Evolutionary conservation across 2,329 filamentous ascomycete genomes (phyloP).

Genomic region (Lasiodiplodia gonubiensis): DNA sequence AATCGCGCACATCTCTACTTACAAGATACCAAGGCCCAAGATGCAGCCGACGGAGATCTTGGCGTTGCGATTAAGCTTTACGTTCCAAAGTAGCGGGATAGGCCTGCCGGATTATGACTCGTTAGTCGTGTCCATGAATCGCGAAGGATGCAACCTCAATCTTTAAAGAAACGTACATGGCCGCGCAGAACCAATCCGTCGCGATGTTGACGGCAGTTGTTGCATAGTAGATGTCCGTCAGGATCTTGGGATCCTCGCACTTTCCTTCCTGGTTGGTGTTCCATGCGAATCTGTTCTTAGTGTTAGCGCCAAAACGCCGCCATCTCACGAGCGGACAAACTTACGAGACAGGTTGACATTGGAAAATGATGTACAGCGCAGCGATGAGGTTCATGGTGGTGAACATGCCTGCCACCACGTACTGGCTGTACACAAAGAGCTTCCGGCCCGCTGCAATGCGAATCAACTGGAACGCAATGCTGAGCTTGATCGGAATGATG

Average conservation of each 20-base stretch:
- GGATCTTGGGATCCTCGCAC: constrained; percentile 36
- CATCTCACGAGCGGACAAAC: neutral
- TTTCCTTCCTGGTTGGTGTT: constrained; percentile 36
- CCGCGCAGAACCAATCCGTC: constrained; percentile 45
- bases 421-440: constrained; percentile 38
- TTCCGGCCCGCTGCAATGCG: constrained; percentile 41
- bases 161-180: constrained; percentile 35
- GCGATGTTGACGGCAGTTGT: constrained; percentile 45
- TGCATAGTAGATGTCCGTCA: constrained; percentile 44
- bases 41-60: constrained; percentile 37
- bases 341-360: constrained; percentile 41
- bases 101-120: constrained; percentile 31
- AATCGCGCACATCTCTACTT: neutral
- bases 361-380: constrained; percentile 46
- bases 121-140: constrained; percentile 4
- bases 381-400: constrained; percentile 41
- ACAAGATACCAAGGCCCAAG: constrained; percentile 37
- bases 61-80: constrained; percentile 37
- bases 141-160: neutral
- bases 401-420: constrained; percentile 40
- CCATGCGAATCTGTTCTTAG: constrained; percentile 37
- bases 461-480: constrained; percentile 45
- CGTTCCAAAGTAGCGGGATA: constrained; percentile 36
- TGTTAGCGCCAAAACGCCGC: neutral
- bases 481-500: constrained; percentile 46